A percentile compares a stretch with the other conserved stretches of the same genome.
phyloP scores from a whole-genome alignment of 768 basidiomycete species.

The Lentinula edodes region DNA sequence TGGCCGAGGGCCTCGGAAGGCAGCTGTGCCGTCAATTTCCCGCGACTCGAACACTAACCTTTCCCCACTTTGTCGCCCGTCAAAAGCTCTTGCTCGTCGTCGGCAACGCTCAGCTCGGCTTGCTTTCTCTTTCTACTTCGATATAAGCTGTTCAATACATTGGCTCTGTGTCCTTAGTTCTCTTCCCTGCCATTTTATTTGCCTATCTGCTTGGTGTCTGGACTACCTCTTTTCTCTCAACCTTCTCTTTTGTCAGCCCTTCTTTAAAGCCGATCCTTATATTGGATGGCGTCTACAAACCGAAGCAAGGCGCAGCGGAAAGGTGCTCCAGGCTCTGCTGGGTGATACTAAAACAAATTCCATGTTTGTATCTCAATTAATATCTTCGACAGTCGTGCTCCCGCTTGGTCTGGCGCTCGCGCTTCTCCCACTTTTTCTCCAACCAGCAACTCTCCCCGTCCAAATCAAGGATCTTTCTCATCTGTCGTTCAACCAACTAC shows the following conservation, averaged over 20 bases:
- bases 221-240: slow-evolving; percentile 15
- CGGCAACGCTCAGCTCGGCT: slow-evolving; percentile 7
- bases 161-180: slow-evolving; percentile 4
- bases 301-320: slow-evolving; percentile 62
- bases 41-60: background rate
- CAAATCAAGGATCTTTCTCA: slow-evolving; percentile 36
- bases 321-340: slow-evolving; percentile 50
- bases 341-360: slow-evolving; percentile 34
- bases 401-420: slow-evolving; percentile 66
- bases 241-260: slow-evolving; percentile 33
- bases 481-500: slow-evolving; percentile 46
- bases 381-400: slow-evolving; percentile 11
- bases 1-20: background rate
- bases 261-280: slow-evolving; percentile 49
- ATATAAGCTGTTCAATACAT: slow-evolving; percentile 21
- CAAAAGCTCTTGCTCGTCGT: slow-evolving; percentile 9
- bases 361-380: background rate
- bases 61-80: slow-evolving; percentile 13
- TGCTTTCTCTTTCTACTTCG: slow-evolving; percentile 15
- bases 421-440: slow-evolving; percentile 71
- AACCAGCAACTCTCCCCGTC: slow-evolving; percentile 28
- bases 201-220: slow-evolving; percentile 56
- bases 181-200: slow-evolving; percentile 64
- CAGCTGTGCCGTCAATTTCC: slow-evolving; percentile 3
- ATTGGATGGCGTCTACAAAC: slow-evolving; percentile 55